Evolutionary conservation across 345 rosid species (phyloP).

Genomic region (Cardamine resedifolia): DNA sequence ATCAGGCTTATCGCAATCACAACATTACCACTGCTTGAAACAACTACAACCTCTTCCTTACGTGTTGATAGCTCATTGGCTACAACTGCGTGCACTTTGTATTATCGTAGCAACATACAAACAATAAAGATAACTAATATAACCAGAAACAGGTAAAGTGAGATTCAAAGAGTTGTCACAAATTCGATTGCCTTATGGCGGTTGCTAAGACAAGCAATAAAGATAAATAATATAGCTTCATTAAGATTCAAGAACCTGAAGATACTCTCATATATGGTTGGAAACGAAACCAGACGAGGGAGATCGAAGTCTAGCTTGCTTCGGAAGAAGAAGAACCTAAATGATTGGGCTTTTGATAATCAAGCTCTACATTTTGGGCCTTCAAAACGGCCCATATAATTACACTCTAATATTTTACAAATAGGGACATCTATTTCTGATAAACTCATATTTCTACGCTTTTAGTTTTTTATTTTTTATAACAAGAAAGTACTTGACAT

Average conservation of each 20-base stretch:
- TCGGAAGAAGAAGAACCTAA: background rate
- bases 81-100: constrained; percentile 75
- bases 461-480: background rate
- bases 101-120: too few relatives aligned
- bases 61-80: constrained; percentile 83
- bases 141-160: too few relatives aligned
- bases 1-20: constrained; percentile 41
- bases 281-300: background rate
- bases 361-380: background rate
- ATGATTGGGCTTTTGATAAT: background rate
- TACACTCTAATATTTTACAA: background rate
- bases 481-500: constrained; percentile 3
- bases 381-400: background rate
- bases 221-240: too few relatives aligned
- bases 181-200: too few relatives aligned
- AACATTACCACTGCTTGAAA: constrained; percentile 51
- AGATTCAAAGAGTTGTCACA: too few relatives aligned
- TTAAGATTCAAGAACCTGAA: constrained; percentile 56
- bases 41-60: constrained; percentile 71
- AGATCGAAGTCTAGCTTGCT: background rate
- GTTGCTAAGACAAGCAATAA: too few relatives aligned
- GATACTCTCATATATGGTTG: too few relatives aligned
- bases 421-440: background rate
- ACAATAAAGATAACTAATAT: too few relatives aligned
- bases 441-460: background rate